A percentile compares a stretch with the other conserved stretches of the same genome.
phyloP scores from a whole-genome alignment of 1,139 yeast species.

The Kodamaea sp. region DNA sequence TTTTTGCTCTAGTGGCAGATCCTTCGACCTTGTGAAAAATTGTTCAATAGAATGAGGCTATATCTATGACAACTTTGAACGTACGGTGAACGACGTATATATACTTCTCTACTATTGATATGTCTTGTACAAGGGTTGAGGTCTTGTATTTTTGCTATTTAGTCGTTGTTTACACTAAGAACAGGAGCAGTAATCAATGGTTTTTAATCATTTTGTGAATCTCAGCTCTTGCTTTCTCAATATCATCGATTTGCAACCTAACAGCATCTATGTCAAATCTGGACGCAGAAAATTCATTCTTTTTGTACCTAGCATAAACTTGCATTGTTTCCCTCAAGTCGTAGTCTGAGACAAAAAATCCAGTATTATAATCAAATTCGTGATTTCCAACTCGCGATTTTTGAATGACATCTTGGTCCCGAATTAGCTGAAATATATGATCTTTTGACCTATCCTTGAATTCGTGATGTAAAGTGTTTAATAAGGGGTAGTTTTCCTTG shows the following conservation, averaged over 20 bases:
- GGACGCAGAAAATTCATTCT: conserved; percentile 13
- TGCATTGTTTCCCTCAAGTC: conserved; percentile 25
- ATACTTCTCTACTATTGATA: too few relatives aligned
- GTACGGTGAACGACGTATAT: too few relatives aligned
- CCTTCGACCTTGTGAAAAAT: too few relatives aligned
- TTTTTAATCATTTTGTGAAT: neutral
- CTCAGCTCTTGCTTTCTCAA: conserved; percentile 22
- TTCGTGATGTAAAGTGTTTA: conserved; percentile 17
- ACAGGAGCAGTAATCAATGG: too few relatives aligned
- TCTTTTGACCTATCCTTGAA: neutral
- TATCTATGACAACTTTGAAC: too few relatives aligned
- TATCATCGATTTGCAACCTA: conserved; percentile 22
- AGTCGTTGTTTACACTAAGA: too few relatives aligned
- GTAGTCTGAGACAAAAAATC: conserved; percentile 29
- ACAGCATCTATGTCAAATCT: conserved; percentile 23
- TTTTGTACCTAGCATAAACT: conserved; percentile 15
- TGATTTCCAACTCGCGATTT: conserved; percentile 10
- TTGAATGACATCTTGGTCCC: conserved; percentile 5
- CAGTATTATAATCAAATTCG: conserved; percentile 24
- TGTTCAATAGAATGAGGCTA: too few relatives aligned
- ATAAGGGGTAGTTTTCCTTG: conserved; percentile 26
- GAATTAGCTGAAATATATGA: conserved; percentile 8
- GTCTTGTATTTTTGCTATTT: too few relatives aligned
- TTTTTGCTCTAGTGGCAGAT: too few relatives aligned
- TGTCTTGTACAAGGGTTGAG: too few relatives aligned